These are phyloP conservation scores for Lactarius psammicola DNA, from an alignment of 768 basidiomycete species.

Conservation along the genomic window DNA sequence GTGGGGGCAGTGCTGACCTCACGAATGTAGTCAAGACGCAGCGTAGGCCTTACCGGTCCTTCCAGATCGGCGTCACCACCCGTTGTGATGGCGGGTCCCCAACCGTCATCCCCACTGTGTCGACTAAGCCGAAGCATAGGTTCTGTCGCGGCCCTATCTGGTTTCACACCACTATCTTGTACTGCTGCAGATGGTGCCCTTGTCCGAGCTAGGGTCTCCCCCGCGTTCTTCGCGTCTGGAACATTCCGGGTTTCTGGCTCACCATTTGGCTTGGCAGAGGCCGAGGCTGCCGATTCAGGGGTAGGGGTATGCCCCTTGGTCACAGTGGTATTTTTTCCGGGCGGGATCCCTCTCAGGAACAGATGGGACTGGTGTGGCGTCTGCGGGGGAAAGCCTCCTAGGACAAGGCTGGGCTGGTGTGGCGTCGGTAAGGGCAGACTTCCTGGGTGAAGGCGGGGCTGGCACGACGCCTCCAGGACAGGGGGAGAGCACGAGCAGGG, in stretches of 20 bases:
- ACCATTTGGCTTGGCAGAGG: too few relatives aligned
- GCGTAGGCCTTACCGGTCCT: background rate
- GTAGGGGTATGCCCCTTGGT: too few relatives aligned
- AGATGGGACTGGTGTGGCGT: background rate
- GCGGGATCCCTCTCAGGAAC: background rate
- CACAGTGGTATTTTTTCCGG: too few relatives aligned
- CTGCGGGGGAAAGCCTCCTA: too few relatives aligned
- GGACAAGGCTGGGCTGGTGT: too few relatives aligned
- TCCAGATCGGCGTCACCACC: background rate
- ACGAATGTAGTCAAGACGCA: constrained; percentile 5
- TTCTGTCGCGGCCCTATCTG: background rate
- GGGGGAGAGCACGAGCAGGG: background rate
- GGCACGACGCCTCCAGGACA: too few relatives aligned
- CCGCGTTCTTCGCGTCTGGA: background rate
- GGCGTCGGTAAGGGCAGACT: too few relatives aligned
- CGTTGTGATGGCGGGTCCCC: background rate
- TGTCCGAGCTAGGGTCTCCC: too few relatives aligned
- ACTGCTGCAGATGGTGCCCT: too few relatives aligned
- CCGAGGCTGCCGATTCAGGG: too few relatives aligned
- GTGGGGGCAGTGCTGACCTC: constrained; percentile 3
- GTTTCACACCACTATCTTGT: background rate
- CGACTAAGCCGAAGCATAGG: background rate
- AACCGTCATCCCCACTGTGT: background rate
- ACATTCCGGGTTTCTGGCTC: background rate
- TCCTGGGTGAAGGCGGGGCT: too few relatives aligned